Base-by-base conservation (phyloP, 2,329 filamentous ascomycete species). In the Hypoxylon sp. region DNA sequence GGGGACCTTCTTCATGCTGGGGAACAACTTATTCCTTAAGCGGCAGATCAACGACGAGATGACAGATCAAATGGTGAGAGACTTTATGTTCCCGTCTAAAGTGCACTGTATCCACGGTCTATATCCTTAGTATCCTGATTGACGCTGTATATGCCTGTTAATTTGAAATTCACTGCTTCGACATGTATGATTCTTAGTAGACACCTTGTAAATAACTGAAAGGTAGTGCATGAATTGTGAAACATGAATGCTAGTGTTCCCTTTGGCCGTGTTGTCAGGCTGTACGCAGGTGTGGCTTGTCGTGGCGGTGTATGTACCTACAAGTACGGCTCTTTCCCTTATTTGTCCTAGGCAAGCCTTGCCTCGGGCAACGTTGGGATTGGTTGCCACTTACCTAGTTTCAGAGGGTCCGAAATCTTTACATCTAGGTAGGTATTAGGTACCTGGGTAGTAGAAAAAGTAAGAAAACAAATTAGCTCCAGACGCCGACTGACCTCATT, bases 1-100 rank as follows among this genome's bases (percentile, higher is more conserved):
- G 49, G 76, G 68, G 5, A 78, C 73, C 0, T 77, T 74, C 66
- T 77, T 75, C 66, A 66, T 74, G 37, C 73, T 68, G n/a, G 70
- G 68, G 4, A 59, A 72, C 56, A 71, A 71, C 55, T 44, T 59
- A 41, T 11, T 39, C 6, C 28, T 50, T 0, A 2, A 4, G 2
- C 55, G 46, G 1, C 58, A 41, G 8, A 74, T 77, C 37, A 72
- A 78, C 59, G 68, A 63, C 20, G 53, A 52, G 47, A 34, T 34
- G 11, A 13, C n/a, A n/a, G n/a, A 28, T 28, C 4, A 5, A 8
- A 28, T 4, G 4, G 8, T 28, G 26, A 15, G 5, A 34, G 32
- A 5, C 3, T 34, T 34, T 34, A 13, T 15, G 32, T 34, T 34
- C 32, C 11, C 3, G 32, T 34, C 13, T 15, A 10, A 34, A 15